Percentiles rank a stretch among this genome's conserved stretches.
These are phyloP conservation scores for Musa itinerans DNA, from an alignment of 176 grass and related monocot genomes.

Conservation along the genomic window DNA sequence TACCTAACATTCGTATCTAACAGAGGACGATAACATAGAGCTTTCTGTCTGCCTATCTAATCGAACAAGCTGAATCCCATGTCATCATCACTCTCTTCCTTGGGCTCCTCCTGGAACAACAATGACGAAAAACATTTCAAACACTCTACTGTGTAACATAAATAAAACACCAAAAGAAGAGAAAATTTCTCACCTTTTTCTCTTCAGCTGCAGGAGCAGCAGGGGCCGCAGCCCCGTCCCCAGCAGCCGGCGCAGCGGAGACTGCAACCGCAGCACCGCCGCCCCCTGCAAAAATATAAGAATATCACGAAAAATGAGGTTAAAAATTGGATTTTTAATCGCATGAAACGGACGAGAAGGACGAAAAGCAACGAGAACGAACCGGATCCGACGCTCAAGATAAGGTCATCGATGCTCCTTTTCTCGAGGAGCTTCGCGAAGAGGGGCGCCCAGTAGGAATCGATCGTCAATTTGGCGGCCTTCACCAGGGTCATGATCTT, in stretches of 20 bases:
- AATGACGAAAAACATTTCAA: not conserved
- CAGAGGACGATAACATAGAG: too few relatives aligned
- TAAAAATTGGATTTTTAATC: too few relatives aligned
- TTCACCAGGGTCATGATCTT: constrained; percentile 60
- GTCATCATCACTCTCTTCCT: not conserved
- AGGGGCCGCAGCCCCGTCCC: constrained; percentile 10
- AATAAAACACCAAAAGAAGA: not conserved
- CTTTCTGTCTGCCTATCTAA: not conserved
- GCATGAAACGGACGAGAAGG: too few relatives aligned
- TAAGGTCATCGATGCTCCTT: constrained; percentile 65
- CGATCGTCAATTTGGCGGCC: constrained; percentile 66
- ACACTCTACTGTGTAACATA: too few relatives aligned
- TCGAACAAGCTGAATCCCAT: not conserved
- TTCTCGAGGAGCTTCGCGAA: constrained; percentile 72
- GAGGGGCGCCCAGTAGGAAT: constrained; percentile 69
- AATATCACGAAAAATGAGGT: too few relatives aligned
- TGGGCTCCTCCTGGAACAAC: not conserved
- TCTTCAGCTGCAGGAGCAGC: constrained; percentile 48
- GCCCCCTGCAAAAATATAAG: constrained; percentile 9
- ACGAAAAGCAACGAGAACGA: not conserved
- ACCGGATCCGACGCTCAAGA: constrained; percentile 74
- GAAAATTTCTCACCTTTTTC: constrained; percentile 40
- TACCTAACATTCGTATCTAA: too few relatives aligned
- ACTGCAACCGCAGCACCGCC: constrained; percentile 38
- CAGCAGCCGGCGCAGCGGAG: constrained; percentile 37